Evolutionary conservation across 1,139 yeast species (phyloP).

Genomic region (Meyerozyma sp.): DNA sequence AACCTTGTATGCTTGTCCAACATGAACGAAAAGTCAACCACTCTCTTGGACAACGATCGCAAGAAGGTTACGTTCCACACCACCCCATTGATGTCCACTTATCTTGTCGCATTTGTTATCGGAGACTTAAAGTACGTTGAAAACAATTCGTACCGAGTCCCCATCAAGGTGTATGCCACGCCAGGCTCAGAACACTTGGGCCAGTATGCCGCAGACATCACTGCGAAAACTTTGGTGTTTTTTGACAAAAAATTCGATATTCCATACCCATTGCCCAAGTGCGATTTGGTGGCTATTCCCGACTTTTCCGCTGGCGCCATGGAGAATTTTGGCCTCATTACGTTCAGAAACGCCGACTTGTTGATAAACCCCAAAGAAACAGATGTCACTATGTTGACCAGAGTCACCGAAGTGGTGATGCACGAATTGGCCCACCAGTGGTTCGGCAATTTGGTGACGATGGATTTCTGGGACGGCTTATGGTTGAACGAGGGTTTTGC

Average conservation of each 20-base stretch:
- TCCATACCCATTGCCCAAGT: conserved; percentile 55
- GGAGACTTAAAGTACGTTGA: conserved; percentile 31
- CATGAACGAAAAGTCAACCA: conserved; percentile 63
- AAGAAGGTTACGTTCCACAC: conserved; percentile 46
- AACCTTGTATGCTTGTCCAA: conserved; percentile 68
- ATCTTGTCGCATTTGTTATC: conserved; percentile 51
- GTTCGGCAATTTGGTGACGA: conserved; percentile 89
- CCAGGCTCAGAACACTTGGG: conserved; percentile 50
- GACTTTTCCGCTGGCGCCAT: conserved; percentile 57
- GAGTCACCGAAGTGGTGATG: conserved; percentile 81
- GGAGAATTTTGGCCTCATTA: conserved; percentile 58
- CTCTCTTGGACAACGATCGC: conserved; percentile 37
- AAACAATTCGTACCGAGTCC: conserved; percentile 26
- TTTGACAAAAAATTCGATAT: conserved; percentile 49
- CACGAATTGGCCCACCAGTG: conserved; percentile 93
- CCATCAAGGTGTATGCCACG: conserved; percentile 51
- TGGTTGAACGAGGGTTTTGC: conserved; percentile 93
- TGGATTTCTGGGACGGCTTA: conserved; percentile 94
- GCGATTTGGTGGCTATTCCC: conserved; percentile 54
- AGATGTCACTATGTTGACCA: conserved; percentile 39
- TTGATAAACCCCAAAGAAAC: conserved; percentile 43
- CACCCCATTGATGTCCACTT: conserved; percentile 73
- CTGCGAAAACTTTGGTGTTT: conserved; percentile 48
- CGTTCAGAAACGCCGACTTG: conserved; percentile 51
- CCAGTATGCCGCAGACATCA: conserved; percentile 43